Evolutionary conservation across 1,284 basidiomycete species (phyloP).

Genomic region (Coriolopsis trogii): DNA sequence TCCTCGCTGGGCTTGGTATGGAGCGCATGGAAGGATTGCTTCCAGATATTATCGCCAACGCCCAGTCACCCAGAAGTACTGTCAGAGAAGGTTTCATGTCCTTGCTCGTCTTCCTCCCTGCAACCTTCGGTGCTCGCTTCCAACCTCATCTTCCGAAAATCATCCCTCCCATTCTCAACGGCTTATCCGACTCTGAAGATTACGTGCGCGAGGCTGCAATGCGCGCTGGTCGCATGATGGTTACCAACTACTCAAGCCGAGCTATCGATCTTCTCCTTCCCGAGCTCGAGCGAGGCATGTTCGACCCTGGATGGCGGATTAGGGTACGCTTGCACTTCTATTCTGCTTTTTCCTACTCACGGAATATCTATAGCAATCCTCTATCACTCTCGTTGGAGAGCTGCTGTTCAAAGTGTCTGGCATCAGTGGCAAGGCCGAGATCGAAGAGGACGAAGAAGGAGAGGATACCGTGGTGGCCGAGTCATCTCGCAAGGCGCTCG

Average conservation of each 20-base stretch:
- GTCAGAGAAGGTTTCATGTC: slow-evolving; percentile 99
- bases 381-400: slow-evolving; percentile 95
- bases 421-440: slow-evolving; percentile 89
- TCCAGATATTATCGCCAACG: slow-evolving; percentile 93
- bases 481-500: slow-evolving; percentile 81
- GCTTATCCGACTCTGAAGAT: slow-evolving; percentile 93
- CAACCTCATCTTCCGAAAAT: slow-evolving; percentile 95
- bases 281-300: slow-evolving; percentile 94
- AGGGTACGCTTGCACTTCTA: slow-evolving; percentile 57
- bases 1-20: slow-evolving; percentile 95
- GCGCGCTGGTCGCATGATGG: slow-evolving; percentile 99
- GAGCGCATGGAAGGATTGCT: slow-evolving; percentile 94
- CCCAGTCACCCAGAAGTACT: slow-evolving; percentile 87
- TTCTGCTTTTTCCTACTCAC: not conserved
- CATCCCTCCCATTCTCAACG: slow-evolving; percentile 90
- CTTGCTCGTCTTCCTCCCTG: slow-evolving; percentile 92
- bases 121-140: slow-evolving; percentile 96
- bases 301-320: slow-evolving; percentile 95
- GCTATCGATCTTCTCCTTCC: slow-evolving; percentile 95
- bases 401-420: slow-evolving; percentile 98
- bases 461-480: slow-evolving; percentile 71
- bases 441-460: slow-evolving; percentile 79
- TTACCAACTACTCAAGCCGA: slow-evolving; percentile 91
- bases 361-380: slow-evolving; percentile 70
- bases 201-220: slow-evolving; percentile 96